Base-by-base conservation (phyloP, 768 basidiomycete genomes). In the Phylloporus sp. region DNA sequence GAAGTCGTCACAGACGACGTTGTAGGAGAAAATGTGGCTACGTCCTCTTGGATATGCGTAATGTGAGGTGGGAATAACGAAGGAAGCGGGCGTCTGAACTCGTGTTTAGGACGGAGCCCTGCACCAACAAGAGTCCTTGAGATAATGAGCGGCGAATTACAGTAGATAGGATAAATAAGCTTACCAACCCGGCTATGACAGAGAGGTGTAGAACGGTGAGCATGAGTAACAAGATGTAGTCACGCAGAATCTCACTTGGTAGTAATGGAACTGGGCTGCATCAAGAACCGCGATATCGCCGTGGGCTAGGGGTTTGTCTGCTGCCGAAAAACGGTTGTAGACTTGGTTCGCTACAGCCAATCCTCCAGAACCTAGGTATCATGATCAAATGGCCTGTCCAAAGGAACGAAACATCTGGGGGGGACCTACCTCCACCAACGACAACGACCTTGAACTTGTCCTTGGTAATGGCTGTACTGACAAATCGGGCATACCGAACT, bases 221-320 rank as follows among this genome's bases (percentile, higher is more conserved):
- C 42, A 36, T 45, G 15, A 36, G 44, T 15, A 15, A 23, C 23
- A n/a, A 23, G 31, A 34, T 23, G 13, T 10, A 24, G 32, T 34
- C 31, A 5, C 6, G n/a, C 16, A n/a, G 8, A 11, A 34, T 34
- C 45, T 45, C 24, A 34, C 45, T n/a, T 45, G 45, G 32, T 45
- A 97, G 68, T 91, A 81, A 70, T 97, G 95, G 45, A 80, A 80
- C 53, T 86, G 76, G 22, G 90, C 82, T 16, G 80, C 80, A 64
- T 98, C 95, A 28, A 97, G 70, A 49, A 98, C 86, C 6, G 82
- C 90, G 41, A 98, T 82, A 66, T 97, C 95, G 22, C 84, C 88
- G 18, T 76, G 68, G 36, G 76, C 80, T 32, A 97, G 67, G 26
- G 79, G 68, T 56, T 85, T 85, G 9, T 85, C 86, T 39, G 85